Evolutionary conservation across 768 basidiomycete species (phyloP).

Genomic region (Candolleomyces efflorescens): DNA sequence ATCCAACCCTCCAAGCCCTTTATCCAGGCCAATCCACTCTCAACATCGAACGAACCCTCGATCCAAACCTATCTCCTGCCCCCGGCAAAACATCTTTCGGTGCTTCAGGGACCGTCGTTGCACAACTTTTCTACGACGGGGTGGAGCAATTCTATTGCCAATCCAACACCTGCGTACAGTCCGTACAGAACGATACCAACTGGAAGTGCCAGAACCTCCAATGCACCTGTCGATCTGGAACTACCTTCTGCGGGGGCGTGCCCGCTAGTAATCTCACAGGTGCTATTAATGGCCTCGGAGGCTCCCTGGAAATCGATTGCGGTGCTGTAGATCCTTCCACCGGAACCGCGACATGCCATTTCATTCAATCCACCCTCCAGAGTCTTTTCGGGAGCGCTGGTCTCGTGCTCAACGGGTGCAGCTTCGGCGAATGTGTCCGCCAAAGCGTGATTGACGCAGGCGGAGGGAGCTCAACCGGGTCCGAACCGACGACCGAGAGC

Average conservation of each 20-base stretch:
- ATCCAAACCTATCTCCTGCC: conserved; percentile 64
- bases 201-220: conserved; percentile 73
- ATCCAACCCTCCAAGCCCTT: conserved; percentile 76
- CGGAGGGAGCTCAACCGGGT: conserved; percentile 29
- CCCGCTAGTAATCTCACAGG: conserved; percentile 44
- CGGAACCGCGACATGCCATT: conserved; percentile 59
- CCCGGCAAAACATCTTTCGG: conserved; percentile 62
- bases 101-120: conserved; percentile 45
- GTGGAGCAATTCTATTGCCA: conserved; percentile 87
- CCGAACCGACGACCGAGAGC: conserved; percentile 20
- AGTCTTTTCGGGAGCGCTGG: conserved; percentile 70
- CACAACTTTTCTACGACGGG: conserved; percentile 74
- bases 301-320: conserved; percentile 68
- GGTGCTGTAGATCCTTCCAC: conserved; percentile 38
- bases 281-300: conserved; percentile 62
- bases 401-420: conserved; percentile 68
- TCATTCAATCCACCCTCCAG: conserved; percentile 69
- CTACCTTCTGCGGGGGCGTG: conserved; percentile 71
- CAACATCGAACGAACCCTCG: conserved; percentile 74
- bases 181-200: conserved; percentile 37
- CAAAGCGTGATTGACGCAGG: conserved; percentile 71
- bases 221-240: conserved; percentile 67
- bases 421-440: conserved; percentile 84
- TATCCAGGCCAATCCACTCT: conserved; percentile 70
- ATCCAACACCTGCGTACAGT: conserved; percentile 69